Conservation (phyloP, 306 rosid genomes). For the Trichosanthes cucumerina region DNA sequence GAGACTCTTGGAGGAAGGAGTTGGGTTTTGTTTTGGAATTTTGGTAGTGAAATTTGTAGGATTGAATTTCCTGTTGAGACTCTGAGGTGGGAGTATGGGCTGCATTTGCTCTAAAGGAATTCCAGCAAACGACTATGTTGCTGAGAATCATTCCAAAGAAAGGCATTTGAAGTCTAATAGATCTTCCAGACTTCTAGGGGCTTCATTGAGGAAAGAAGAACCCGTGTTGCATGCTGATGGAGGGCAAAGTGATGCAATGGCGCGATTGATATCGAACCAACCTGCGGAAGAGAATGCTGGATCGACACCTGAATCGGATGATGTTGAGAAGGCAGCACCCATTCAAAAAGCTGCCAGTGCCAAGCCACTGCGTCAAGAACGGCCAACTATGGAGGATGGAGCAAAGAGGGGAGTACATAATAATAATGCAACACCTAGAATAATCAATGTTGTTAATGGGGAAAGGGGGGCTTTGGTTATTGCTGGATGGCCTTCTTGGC, state of each 20-base stretch:
- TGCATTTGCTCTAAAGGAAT: slow-evolving; percentile 56
- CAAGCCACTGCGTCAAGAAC: slow-evolving; percentile 17
- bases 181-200: slow-evolving; percentile 16
- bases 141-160: slow-evolving; percentile 23
- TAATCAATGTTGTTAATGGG: slow-evolving; percentile 31
- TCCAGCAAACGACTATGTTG: slow-evolving; percentile 18
- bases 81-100: slow-evolving; percentile 38
- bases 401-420: slow-evolving; percentile 7
- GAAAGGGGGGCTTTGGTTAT: slow-evolving; percentile 58
- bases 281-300: slow-evolving; percentile 13
- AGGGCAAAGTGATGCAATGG: slow-evolving; percentile 26
- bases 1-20: neutral
- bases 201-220: slow-evolving; percentile 19
- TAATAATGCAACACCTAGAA: slow-evolving; percentile 15
- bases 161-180: slow-evolving; percentile 24
- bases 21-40: neutral
- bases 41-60: neutral
- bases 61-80: slow-evolving; percentile 2
- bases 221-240: slow-evolving; percentile 16
- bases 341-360: slow-evolving; percentile 13
- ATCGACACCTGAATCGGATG: slow-evolving; percentile 25
- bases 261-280: slow-evolving; percentile 26
- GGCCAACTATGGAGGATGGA: slow-evolving; percentile 13
- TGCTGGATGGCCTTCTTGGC: slow-evolving; percentile 95
- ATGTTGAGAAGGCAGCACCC: slow-evolving; percentile 17